Percentiles rank a stretch among this genome's conserved stretches.
Evolutionary conservation across 23 red algal genomes (phyloP).

Genomic region (Gracilariopsis chorda): DNA sequence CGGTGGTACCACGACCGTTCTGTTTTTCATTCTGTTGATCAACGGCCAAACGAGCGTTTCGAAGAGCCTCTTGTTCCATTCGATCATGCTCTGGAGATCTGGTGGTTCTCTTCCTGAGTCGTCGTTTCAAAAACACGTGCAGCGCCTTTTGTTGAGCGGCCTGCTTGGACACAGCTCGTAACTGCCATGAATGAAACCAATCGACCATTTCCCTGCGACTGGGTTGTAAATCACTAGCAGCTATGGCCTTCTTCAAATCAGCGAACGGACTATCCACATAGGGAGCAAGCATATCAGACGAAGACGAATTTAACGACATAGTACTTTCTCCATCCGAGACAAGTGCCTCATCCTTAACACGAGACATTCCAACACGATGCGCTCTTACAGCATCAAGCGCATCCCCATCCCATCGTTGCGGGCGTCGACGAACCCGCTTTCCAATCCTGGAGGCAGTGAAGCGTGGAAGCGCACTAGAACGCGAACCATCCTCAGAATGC

Average conservation of each 20-base stretch:
- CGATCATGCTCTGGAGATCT: conserved; percentile 45
- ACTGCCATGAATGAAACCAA: conserved; percentile 64
- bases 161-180: conserved; percentile 56
- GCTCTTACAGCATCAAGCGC: background rate
- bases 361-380: background rate
- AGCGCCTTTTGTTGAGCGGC: conserved; percentile 55
- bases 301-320: conserved; percentile 14
- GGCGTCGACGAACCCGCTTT: conserved; percentile 51
- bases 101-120: conserved; percentile 33
- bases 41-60: conserved; percentile 44
- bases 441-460: conserved; percentile 12
- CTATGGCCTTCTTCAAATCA: conserved; percentile 16
- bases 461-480: background rate
- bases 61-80: conserved; percentile 52
- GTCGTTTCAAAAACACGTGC: conserved; percentile 56
- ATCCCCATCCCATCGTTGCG: conserved; percentile 63
- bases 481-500: background rate
- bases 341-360: background rate
- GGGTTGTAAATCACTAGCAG: background rate
- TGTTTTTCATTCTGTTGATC: background rate
- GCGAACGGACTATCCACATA: conserved; percentile 27
- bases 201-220: conserved; percentile 46
- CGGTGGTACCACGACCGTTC: background rate
- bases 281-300: conserved; percentile 12
- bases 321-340: conserved; percentile 22